Evolutionary conservation across 805 yeast species (phyloP).

Genomic region (Ogataea methylovora): DNA sequence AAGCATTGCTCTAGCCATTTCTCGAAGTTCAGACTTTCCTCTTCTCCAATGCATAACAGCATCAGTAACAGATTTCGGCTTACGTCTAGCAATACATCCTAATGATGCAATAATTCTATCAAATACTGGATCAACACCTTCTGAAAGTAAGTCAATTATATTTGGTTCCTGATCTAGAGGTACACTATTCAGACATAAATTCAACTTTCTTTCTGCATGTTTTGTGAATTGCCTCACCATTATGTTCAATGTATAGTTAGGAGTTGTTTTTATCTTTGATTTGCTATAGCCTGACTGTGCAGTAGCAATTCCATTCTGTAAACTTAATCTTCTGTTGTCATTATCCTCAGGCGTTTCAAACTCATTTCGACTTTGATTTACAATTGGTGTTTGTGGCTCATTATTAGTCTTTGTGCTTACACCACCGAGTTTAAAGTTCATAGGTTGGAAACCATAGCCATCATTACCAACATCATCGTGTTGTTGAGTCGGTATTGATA

Average conservation of each 20-base stretch:
- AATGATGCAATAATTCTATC: constrained; percentile 80
- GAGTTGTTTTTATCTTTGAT: constrained; percentile 51
- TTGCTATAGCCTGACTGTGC: constrained; percentile 2
- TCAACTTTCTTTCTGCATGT: constrained; percentile 82
- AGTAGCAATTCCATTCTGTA: no score
- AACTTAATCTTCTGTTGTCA: constrained; percentile 5
- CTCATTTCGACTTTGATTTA: neutral
- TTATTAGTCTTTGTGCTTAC: no score
- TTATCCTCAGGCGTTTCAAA: constrained; percentile 10
- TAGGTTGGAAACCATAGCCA: constrained; percentile 17
- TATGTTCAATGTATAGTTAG: constrained; percentile 87
- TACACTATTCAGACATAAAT: constrained; percentile 55
- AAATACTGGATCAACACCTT: constrained; percentile 79
- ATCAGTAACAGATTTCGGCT: constrained; percentile 94
- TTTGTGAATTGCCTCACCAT: constrained; percentile 93
- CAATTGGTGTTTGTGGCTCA: no score
- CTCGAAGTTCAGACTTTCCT: constrained; percentile 81
- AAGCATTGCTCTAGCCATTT: constrained; percentile 47
- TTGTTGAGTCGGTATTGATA: neutral
- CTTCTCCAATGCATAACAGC: constrained; percentile 98
- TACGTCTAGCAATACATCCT: constrained; percentile 83
- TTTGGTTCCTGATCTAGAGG: constrained; percentile 72
- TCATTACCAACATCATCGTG: constrained; percentile 6
- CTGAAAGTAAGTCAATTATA: constrained; percentile 67
- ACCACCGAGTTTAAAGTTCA: constrained; percentile 18